Conservation (phyloP, 1,284 basidiomycete genomes). For the Filobasidium uniguttulatum region DNA sequence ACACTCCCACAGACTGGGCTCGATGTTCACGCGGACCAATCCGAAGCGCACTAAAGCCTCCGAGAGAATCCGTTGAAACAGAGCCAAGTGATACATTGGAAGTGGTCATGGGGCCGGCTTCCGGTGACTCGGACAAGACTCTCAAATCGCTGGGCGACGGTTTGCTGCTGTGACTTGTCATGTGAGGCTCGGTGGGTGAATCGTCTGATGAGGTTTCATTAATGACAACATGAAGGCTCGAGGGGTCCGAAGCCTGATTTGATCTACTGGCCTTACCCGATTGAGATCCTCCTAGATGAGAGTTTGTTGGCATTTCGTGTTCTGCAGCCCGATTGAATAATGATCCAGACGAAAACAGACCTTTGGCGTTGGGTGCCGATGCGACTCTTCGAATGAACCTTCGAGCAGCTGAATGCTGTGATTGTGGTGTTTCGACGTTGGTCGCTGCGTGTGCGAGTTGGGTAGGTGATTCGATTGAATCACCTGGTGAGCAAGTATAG, state of each 20-base stretch:
- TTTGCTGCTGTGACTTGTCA: no score
- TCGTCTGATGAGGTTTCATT: neutral
- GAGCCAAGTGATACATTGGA: neutral
- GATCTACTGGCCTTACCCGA: no score
- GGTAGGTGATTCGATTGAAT: neutral
- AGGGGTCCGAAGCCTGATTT: neutral
- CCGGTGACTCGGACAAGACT: neutral
- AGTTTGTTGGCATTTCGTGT: no score
- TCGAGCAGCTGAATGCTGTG: slow-evolving; percentile 41
- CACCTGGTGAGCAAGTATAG: neutral
- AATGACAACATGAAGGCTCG: neutral
- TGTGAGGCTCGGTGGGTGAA: no score
- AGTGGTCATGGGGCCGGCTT: neutral
- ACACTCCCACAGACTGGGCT: slow-evolving; percentile 22
- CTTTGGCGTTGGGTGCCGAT: slow-evolving; percentile 91
- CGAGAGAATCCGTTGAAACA: neutral
- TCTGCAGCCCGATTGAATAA: neutral
- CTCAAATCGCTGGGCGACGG: neutral
- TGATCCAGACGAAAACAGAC: slow-evolving; percentile 47
- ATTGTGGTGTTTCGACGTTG: neutral
- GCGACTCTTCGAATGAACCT: slow-evolving; percentile 87
- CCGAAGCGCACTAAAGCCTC: neutral
- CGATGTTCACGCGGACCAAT: slow-evolving; percentile 31
- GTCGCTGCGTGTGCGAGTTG: slow-evolving; percentile 2
- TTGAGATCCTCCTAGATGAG: no score